These are phyloP conservation scores for Fusarium stilboides DNA, from an alignment of 2,329 filamentous ascomycete genomes.

Conservation along the genomic window DNA sequence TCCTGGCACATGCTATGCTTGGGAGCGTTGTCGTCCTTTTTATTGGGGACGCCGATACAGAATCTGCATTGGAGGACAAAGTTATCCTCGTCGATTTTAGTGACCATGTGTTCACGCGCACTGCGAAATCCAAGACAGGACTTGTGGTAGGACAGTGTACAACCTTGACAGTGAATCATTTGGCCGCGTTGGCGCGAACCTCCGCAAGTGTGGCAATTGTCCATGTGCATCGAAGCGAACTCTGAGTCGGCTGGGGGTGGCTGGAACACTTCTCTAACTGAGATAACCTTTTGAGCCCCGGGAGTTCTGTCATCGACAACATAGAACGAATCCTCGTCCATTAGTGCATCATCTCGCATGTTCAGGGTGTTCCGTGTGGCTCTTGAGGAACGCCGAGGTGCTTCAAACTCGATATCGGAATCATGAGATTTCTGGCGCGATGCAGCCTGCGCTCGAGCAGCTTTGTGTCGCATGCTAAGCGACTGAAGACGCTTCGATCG, in stretches of 20 bases:
- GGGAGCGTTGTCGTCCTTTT: constrained; percentile 80
- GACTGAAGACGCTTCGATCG: constrained; percentile 43
- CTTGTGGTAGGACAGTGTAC: constrained; percentile 86
- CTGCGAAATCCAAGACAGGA: constrained; percentile 82
- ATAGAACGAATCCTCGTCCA: constrained; percentile 73
- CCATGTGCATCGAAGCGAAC: constrained; percentile 80
- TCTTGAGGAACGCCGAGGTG: constrained; percentile 65
- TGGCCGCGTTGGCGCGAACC: constrained; percentile 67
- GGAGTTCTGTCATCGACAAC: constrained; percentile 62
- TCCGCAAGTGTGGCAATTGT: constrained; percentile 79
- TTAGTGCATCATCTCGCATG: constrained; percentile 67
- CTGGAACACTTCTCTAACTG: constrained; percentile 82
- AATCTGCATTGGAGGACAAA: constrained; percentile 93
- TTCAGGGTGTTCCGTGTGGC: constrained; percentile 60
- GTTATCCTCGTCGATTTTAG: constrained; percentile 81
- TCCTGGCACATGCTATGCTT: constrained; percentile 78
- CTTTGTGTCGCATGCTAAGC: constrained; percentile 28
- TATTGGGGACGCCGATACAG: constrained; percentile 79
- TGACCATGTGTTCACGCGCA: constrained; percentile 87
- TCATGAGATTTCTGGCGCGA: constrained; percentile 50
- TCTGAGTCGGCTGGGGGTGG: constrained; percentile 71
- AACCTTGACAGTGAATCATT: constrained; percentile 92
- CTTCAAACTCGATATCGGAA: constrained; percentile 69
- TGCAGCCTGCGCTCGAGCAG: constrained; percentile 2
- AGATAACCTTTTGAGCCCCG: constrained; percentile 68